These are phyloP conservation scores for Theileria luwenshuni DNA, from an alignment of 169 alveolate species.

Conservation along the genomic window DNA sequence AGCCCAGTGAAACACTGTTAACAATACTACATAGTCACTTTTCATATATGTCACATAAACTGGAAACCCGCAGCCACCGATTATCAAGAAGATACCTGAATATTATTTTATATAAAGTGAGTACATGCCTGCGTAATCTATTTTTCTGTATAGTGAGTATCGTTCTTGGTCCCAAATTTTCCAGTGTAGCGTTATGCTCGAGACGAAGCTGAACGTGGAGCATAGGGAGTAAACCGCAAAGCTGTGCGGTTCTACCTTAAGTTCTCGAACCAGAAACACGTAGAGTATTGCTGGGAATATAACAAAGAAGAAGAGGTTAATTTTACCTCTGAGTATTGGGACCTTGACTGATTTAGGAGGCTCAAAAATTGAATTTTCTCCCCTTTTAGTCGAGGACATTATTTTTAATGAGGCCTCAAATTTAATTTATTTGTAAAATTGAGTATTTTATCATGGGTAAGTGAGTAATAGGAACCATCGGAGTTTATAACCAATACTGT, in stretches of 20 bases:
- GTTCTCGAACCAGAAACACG: slow-evolving; percentile 1
- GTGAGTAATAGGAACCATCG: no score
- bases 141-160: slow-evolving; percentile 48
- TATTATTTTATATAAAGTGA: slow-evolving; percentile 18
- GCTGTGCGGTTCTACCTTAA: slow-evolving; percentile 11
- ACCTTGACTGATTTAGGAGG: not conserved
- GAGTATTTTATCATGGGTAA: no score
- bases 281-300: slow-evolving; percentile 65
- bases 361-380: not conserved
- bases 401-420: no score
- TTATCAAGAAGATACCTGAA: slow-evolving; percentile 76
- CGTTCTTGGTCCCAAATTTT: slow-evolving; percentile 28
- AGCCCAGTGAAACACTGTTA: slow-evolving; percentile 61
- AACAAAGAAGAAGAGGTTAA: slow-evolving; percentile 68
- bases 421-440: no score
- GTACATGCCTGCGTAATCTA: slow-evolving; percentile 63
- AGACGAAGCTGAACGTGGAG: slow-evolving; percentile 43
- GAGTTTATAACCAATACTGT: no score
- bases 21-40: slow-evolving; percentile 29
- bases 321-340: slow-evolving; percentile 70
- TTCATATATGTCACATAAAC: slow-evolving; percentile 36
- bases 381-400: not conserved
- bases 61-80: slow-evolving; percentile 74
- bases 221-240: slow-evolving; percentile 32
- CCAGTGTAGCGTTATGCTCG: slow-evolving; percentile 58